Evolutionary conservation across 768 basidiomycete species (phyloP).

Genomic region (Paxillus rubicundulus): DNA sequence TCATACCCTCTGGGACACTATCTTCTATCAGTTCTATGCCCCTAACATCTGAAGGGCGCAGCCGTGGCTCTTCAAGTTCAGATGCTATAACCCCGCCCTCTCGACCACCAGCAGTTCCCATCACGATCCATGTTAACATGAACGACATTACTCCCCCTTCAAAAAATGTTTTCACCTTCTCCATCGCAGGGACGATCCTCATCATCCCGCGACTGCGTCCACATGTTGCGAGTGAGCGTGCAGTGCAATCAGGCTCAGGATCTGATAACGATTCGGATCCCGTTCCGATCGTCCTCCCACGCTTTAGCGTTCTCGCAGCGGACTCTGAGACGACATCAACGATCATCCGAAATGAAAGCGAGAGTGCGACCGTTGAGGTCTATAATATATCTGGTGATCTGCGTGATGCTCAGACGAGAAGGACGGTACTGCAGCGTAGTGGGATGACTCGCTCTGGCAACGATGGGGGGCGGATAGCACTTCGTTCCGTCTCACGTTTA

Average conservation of each 20-base stretch:
- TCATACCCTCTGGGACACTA: conserved; percentile 41
- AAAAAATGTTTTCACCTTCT: conserved; percentile 65
- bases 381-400: conserved; percentile 57
- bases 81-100: conserved; percentile 18
- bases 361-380: conserved; percentile 55
- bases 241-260: conserved; percentile 11
- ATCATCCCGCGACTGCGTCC: conserved; percentile 45
- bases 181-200: conserved; percentile 62
- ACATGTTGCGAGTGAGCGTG: conserved; percentile 22
- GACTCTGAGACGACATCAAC: conserved; percentile 60
- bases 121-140: conserved; percentile 79
- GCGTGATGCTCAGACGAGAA: conserved; percentile 58
- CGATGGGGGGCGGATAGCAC: conserved; percentile 56
- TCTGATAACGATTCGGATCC: conserved; percentile 35
- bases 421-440: conserved; percentile 60
- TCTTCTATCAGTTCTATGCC: conserved; percentile 41
- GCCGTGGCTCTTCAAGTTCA: conserved; percentile 41
- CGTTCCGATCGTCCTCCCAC: conserved; percentile 60
- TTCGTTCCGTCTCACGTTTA: conserved; percentile 40
- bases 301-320: conserved; percentile 66
- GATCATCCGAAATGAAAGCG: conserved; percentile 58
- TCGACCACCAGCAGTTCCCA: conserved; percentile 54
- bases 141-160: conserved; percentile 67
- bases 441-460: conserved; percentile 59
- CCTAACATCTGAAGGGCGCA: conserved; percentile 31